A percentile compares a stretch with the other conserved stretches of the same genome.
phyloP scores from a whole-genome alignment of 177 flowering plant species.

The Vitis hybrid region DNA sequence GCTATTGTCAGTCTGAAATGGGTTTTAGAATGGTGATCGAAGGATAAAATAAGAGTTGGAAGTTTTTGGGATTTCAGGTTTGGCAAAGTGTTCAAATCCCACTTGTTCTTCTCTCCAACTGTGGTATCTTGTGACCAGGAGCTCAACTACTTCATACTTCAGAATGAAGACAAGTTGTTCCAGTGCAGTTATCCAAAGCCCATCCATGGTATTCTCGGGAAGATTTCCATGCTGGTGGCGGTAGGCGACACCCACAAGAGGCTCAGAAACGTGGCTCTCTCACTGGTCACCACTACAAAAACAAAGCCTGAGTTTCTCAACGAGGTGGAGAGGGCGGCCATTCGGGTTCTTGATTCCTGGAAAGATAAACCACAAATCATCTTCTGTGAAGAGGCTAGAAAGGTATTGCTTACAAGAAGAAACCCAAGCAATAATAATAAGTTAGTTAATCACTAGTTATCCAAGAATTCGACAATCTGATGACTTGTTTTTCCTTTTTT shows the following conservation, averaged over 20 bases:
- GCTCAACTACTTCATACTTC: conserved; percentile 69
- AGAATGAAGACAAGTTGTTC: conserved; percentile 70
- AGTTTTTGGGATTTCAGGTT: conserved; percentile 41
- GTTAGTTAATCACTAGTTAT: too few species aligned
- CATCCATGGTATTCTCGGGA: conserved; percentile 63
- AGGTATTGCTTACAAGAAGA: conserved; percentile 27
- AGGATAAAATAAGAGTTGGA: too few species aligned
- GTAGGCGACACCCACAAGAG: conserved; percentile 60
- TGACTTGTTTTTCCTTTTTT: background rate
- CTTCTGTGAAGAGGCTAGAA: conserved; percentile 61
- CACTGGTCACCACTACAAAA: conserved; percentile 40
- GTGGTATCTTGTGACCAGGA: conserved; percentile 69
- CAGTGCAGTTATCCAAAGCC: conserved; percentile 71
- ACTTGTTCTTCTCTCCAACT: conserved; percentile 61
- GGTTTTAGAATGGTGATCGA: too few species aligned
- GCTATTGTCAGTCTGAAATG: too few species aligned
- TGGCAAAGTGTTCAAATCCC: conserved; percentile 76
- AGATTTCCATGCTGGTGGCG: conserved; percentile 57
- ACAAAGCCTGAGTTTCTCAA: conserved; percentile 46
- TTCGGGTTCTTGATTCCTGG: conserved; percentile 49
- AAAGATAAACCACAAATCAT: conserved; percentile 33
- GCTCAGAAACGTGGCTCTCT: conserved; percentile 50
- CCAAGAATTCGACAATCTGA: background rate
- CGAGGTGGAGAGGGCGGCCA: conserved; percentile 44
- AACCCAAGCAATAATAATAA: too few species aligned